Conservation (phyloP, 306 rosid genomes). For the Chamaecrista fasciculata region DNA sequence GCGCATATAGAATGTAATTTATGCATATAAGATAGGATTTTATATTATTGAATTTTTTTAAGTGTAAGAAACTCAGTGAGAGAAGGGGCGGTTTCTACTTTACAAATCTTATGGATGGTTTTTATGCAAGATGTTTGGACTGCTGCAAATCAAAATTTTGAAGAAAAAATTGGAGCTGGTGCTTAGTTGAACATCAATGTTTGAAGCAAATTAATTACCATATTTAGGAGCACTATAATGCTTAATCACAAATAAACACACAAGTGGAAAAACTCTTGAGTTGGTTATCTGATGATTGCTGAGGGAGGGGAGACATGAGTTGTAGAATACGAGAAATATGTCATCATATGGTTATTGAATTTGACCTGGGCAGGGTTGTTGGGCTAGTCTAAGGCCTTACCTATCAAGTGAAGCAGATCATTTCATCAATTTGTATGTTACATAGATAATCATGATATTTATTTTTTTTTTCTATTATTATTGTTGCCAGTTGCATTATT, state of each 20-base stretch:
- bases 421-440: neutral
- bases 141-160: neutral
- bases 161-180: neutral
- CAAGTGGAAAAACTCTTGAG: no score
- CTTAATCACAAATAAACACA: neutral
- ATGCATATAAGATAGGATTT: neutral
- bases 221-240: neutral
- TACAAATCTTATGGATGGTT: neutral
- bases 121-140: neutral
- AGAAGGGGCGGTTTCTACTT: neutral
- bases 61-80: constrained; percentile 4
- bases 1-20: neutral
- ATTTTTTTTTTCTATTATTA: neutral
- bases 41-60: neutral
- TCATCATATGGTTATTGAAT: neutral
- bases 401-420: neutral
- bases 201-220: neutral
- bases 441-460: neutral
- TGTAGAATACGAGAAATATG: no score
- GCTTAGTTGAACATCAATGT: neutral
- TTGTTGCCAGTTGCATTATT: neutral
- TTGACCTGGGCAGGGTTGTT: neutral
- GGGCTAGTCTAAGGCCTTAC: neutral
- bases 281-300: no score
- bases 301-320: no score